These are phyloP conservation scores for Gossypium ekmanianum DNA, from an alignment of 345 rosid genomes.

Conservation along the genomic window DNA sequence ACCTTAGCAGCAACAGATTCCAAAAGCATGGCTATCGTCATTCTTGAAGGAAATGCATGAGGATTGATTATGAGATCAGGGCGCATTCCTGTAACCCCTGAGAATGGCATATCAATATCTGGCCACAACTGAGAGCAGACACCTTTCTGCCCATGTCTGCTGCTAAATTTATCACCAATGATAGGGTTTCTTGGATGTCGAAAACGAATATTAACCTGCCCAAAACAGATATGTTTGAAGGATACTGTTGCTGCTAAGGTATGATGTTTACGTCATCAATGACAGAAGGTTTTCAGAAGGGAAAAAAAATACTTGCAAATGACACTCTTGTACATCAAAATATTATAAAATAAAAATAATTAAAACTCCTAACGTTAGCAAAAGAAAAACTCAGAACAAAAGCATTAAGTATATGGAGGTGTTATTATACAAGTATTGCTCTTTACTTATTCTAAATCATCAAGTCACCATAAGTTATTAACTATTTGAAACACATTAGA, in stretches of 20 bases:
- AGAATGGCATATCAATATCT: constrained; percentile 95
- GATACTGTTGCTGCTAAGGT: too few species aligned
- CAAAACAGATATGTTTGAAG: constrained; percentile 11
- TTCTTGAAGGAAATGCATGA: constrained; percentile 98
- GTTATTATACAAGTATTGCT: not conserved
- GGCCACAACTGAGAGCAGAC: constrained; percentile 98
- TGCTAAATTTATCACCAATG: constrained; percentile 96
- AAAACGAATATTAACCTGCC: constrained; percentile 74
- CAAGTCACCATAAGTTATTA: not conserved
- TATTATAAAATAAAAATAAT: not conserved
- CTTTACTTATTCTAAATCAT: not conserved
- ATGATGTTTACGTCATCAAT: not conserved
- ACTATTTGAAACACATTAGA: not conserved
- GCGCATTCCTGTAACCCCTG: constrained; percentile 93
- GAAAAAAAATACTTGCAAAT: not conserved
- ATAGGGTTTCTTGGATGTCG: constrained; percentile 91
- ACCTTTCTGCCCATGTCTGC: constrained; percentile 99
- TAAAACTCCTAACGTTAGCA: not conserved
- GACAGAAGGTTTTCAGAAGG: not conserved
- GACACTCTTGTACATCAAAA: not conserved
- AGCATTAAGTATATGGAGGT: not conserved
- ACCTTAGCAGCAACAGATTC: constrained; percentile 99
- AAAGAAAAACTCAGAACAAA: not conserved
- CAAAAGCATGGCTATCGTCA: constrained; percentile 97
- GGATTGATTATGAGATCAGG: constrained; percentile 99